Base-by-base conservation (phyloP, 768 basidiomycete species). In the Suillus brevipes region DNA sequence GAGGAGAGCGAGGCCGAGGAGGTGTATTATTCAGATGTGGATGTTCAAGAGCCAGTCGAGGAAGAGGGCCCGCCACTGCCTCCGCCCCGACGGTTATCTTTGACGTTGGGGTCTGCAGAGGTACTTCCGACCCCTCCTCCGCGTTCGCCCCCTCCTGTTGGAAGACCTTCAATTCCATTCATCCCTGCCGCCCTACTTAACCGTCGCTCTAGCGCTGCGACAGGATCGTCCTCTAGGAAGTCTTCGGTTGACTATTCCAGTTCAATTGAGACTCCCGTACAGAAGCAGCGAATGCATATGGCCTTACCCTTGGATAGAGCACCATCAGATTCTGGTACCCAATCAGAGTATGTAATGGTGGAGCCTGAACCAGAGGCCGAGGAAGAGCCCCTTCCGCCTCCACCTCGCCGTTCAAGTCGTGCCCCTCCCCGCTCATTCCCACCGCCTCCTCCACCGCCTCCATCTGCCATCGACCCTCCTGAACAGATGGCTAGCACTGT, bases 1-100 rank as follows among this genome's bases (percentile, higher is more conserved):
- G 89, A 90, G 70, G 89, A 91, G 69, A 90, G 88, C 66, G 89
- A 91, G 71, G 78, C 86, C 16, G 90, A 91, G 68, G 89, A 91
- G 67, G 84, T 89, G 10, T 79, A 76, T 10, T 80, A 87, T 65
- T 85, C 87, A 42, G 87, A 89, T 66, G 83, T 79, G 10, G 75
- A 73, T 28, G 73, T 67, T 7, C 76, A 77, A 60, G 81, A 84
- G 34, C 76, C 73, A 6, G 75, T 74, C 60, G 84, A 83, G 62
- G 82, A 83, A 60, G 61, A 64, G 2, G 77, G 76, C 4, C 82
- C 86, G 0, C 87, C 88, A 28, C 84, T 87, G 10, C 78, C 87
- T 36, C 87, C 89, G 18, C 77, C 82, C 34, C 83, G 87, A 31
- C 77, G 78, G 37, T 63, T 73, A 42, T 70, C 77, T 31, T 53